Evolutionary conservation across 495 filamentous ascomycete species (phyloP).

Genomic region (Glarea lozoyensis): DNA sequence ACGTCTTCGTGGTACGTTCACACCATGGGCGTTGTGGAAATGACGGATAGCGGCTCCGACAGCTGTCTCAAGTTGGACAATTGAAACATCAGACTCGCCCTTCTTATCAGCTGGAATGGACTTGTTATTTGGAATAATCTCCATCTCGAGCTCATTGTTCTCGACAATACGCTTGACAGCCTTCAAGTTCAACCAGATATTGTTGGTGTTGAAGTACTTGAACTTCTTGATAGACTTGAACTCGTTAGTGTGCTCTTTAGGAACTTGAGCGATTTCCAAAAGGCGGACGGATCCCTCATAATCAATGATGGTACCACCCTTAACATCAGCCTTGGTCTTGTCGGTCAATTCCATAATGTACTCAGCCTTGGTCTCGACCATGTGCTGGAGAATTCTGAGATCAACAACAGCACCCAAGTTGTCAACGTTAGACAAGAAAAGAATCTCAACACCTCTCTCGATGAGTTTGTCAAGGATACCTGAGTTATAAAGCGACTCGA

Average conservation of each 20-base stretch:
- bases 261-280: constrained; percentile 98
- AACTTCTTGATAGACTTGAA: constrained; percentile 99
- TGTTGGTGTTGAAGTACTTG: constrained; percentile 99
- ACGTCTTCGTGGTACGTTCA: constrained; percentile 94
- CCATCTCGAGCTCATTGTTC: constrained; percentile 97
- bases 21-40: constrained; percentile 96
- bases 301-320: constrained; percentile 99
- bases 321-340: constrained; percentile 99
- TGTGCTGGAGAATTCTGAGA: constrained; percentile 95
- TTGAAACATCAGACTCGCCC: constrained; percentile 94
- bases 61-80: constrained; percentile 96
- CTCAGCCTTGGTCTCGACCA: constrained; percentile 90
- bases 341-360: constrained; percentile 99
- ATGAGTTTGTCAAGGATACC: constrained; percentile 95
- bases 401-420: constrained; percentile 98
- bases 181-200: constrained; percentile 98
- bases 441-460: constrained; percentile 86
- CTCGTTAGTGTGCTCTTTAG: constrained; percentile 98
- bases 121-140: constrained; percentile 99
- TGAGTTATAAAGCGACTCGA: constrained; percentile 99
- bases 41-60: constrained; percentile 98
- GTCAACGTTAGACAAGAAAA: constrained; percentile 99
- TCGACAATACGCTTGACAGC: constrained; percentile 98
- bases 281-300: constrained; percentile 94
- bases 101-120: constrained; percentile 98